Base-by-base conservation (phyloP, 495 filamentous ascomycete species). In the Trichocladium uniseriatum region DNA sequence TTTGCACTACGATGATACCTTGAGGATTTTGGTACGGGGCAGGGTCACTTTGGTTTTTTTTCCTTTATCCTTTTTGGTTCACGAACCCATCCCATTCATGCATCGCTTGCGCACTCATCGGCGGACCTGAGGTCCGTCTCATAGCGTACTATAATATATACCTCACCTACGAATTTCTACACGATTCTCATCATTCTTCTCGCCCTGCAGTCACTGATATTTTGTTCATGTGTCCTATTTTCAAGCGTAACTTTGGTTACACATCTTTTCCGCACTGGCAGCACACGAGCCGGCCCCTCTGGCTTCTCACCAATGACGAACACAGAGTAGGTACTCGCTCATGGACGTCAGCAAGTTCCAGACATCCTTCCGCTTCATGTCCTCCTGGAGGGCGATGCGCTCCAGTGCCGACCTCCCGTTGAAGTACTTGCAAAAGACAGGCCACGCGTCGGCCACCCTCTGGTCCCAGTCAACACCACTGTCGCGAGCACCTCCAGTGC, bases 401-500 rank as follows among this genome's bases (percentile, higher is more conserved):
- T 98, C 92, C 34, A 98, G 67, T 5, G 91, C 87, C 63, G 87
- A 80, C 38, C 74, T 72, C 1, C 92, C 92, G 66, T 97, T 90
- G 53, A 96, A 87, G 64, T 95, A 94, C 62, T 84, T 85, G 56
- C 83, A 69, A 34, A 85, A 75, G 28, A 65, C 65, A 35, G 74
- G 73, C 63, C 74, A 77, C 18, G 69, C 70, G 45, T 68, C 69
- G 43, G 61, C 64, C 10, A 71, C 69, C 21, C 70, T 65, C 31
- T 66, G 65, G 43, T 76, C 66, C 55, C 65, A 60, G 21, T 55
- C 63, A 16, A 15, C 19, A 9, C 19, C 52, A 9, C 31, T 38
- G 32, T 42, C 43, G 9, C 43, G 5, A 5, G 27, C 27, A 5
- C 27, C 27, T 29, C 10, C 27, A 5, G 5, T 29, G 27, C 51